Base-by-base conservation (phyloP, 1,284 basidiomycete species). In the Cryptococcus neoformans region DNA sequence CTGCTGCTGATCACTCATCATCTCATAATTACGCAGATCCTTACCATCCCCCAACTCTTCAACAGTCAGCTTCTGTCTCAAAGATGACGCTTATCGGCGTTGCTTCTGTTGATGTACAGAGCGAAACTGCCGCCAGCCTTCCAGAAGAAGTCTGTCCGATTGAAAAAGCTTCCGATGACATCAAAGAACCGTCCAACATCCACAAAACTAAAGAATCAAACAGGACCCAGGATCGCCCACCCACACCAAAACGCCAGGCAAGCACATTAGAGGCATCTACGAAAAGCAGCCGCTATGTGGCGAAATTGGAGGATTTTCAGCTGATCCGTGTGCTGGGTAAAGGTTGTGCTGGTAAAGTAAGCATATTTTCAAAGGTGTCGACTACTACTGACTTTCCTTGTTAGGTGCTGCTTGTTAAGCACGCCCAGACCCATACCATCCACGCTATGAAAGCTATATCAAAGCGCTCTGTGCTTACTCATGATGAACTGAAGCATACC, bases 391-490 rank as follows among this genome's bases (percentile, higher is more conserved):
- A 16, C 14, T 7, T 14, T 28, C 34, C n/a, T 17, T 44, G 28
- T 21, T 60, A 79, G 78, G 92, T 94, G 10, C 78, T 95, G 47
- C 83, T 95, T 54, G 92, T 94, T 53, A 83, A 85, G 68, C 86
- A 93, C 73, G 88, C 87, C 74, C 79, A 80, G 11, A 85, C 85
- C 16, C 67, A 83, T 44, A 83, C 86, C 56, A 78, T 95, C 51
- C 93, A 89, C 74, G 94, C 94, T 36, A 84, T 97, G 80, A 98
- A 98, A 80, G 92, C 92, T 5, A 95, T 98, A 78, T 93, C 91
- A 56, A 98, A 97, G 79, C 84, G 91, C 54, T 92, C 96, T 75
- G 94, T 98, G 36, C 81, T 98, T 48, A 91, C 92, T 1, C 92
- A 97, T 72, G 91, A 94, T 74, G 95, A 98, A 77, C 80, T 98